A percentile compares a stretch with the other conserved stretches of the same genome.
These are phyloP conservation scores for Bruguiera parviflora DNA, from an alignment of 345 rosid species.

Conservation along the genomic window DNA sequence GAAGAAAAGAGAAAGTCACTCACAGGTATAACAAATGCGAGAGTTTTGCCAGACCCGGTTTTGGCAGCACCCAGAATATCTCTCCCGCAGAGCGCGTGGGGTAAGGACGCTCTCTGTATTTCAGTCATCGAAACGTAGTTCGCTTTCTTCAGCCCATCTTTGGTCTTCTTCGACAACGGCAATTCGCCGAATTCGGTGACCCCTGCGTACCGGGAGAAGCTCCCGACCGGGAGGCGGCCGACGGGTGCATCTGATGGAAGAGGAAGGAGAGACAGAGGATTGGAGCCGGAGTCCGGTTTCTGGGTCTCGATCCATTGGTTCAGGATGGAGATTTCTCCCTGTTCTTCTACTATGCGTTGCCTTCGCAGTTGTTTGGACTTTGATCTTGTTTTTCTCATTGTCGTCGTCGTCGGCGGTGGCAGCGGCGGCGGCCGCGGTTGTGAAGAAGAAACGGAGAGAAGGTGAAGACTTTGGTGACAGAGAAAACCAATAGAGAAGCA, in stretches of 20 bases:
- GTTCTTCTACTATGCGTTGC: conserved; percentile 11
- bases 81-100: conserved; percentile 81
- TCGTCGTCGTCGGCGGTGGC: too few species aligned
- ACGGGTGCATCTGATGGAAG: conserved; percentile 45
- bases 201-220: conserved; percentile 65
- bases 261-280: conserved; percentile 58
- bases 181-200: conserved; percentile 53
- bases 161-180: conserved; percentile 76
- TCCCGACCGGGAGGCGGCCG: conserved; percentile 47
- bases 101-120: conserved; percentile 79
- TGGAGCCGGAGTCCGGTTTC: conserved; percentile 81
- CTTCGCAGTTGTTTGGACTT: conserved; percentile 14
- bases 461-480: too few species aligned
- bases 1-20: conserved; percentile 22
- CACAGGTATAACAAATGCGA: conserved; percentile 87
- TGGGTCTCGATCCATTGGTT: conserved; percentile 74
- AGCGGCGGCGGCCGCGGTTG: neutral
- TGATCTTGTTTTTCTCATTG: conserved; percentile 22
- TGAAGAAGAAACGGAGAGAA: neutral
- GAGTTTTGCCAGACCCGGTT: conserved; percentile 94
- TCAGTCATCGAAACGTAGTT: conserved; percentile 66
- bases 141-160: conserved; percentile 54
- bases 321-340: conserved; percentile 48
- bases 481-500: too few species aligned
- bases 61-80: conserved; percentile 93